Evolutionary conservation across 176 grass and related monocot genomes (phyloP), one percentile per base, ranked within the genome.

Genomic region (Zea mays): DNA sequence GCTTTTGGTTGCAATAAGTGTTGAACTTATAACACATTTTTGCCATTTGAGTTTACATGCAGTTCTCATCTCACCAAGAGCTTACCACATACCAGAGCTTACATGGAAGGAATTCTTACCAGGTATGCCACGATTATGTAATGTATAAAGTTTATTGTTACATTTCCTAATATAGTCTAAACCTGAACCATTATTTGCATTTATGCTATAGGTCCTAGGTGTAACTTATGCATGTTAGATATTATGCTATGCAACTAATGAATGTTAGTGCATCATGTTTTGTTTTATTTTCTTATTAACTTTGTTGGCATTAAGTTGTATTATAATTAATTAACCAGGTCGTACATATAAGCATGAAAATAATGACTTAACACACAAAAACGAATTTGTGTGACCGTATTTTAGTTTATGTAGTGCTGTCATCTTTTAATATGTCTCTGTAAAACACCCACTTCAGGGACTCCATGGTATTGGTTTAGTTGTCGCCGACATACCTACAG

Each of bases 21-120:
- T 76, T 43, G n/a, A 42, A 47, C 4, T 64, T n/a, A 73, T n/a
- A 33, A 15, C 7, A 44, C 37, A 74, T 15, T 62, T 55, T 42
- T 76, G 15, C 47, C 19, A 34, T 4, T 74, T 79, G 15, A 48
- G 71, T 99, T 20, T 99, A 99, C 71, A 85, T 99, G 77, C 96
- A 99, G 47, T 99, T 95, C 77, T 99, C 96, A 52, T 99, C 96
- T 17, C 96, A 99, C 72, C 96, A 99, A 82, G 96, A 99, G 55
- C 85, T 99, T 66, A 99, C 96, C 61, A 99, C 96, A 41, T 90
- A 99, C 55, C 90, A 92, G 52, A 99, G 89, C 52, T 93, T 92
- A 79, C 96, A 99, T 84, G 84, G 86, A 73, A 74, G 96, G 44
- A 91, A 90, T 74, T 85, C 92, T 89, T 90, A 99, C 89, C 96